Base-by-base conservation (phyloP, 1,139 yeast species). In the Sugiyamaella neomexicana region DNA sequence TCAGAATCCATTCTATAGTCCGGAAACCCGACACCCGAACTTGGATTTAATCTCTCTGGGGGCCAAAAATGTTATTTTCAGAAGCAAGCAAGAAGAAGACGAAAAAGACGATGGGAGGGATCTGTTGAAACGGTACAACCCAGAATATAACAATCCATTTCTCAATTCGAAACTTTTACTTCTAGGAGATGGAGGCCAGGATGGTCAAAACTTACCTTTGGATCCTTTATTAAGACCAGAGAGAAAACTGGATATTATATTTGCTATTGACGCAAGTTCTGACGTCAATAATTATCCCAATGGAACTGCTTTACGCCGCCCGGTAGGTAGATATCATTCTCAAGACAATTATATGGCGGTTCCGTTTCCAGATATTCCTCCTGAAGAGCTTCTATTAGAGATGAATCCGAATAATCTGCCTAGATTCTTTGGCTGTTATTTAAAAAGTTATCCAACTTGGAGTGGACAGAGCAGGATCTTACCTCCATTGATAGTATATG, bases 171-270 rank as follows among this genome's bases (percentile, higher is more conserved):
- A 55, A 15, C 48, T 56, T 15, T 72, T 88, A 54, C 80, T 73
- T 67, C 75, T 89, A 57, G 90, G 83, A 27, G 96, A 89, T 68
- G 97, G 97, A 57, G 96, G 96, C 59, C 91, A 85, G 70, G 96
- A 89, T 72, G 68, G 70, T 13, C 90, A 88, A 69, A 87, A 87
- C 64, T 76, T 89, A 40, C 96, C 97, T 13, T 73, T 88, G 45
- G 76, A 80, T 54, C 97, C 97, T 20, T 75, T 89, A 60, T 69
- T 89, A 51, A 90, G 86, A 70, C 80, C 82, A 5, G 78, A 78
- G 46, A 79, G 96, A 66, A 73, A 76, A 8, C 75, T 89, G 32
- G 97, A 89, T 67, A 78, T 86, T 12, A 78, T 90, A 34, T 80
- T 89, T 68, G 95, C 95, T 0, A 83, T 82, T 66, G 97, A 89